Percentiles rank a stretch among this genome's conserved stretches.
Evolutionary conservation across 768 basidiomycete genomes (phyloP).

Genomic region (Termitomyces sp.): DNA sequence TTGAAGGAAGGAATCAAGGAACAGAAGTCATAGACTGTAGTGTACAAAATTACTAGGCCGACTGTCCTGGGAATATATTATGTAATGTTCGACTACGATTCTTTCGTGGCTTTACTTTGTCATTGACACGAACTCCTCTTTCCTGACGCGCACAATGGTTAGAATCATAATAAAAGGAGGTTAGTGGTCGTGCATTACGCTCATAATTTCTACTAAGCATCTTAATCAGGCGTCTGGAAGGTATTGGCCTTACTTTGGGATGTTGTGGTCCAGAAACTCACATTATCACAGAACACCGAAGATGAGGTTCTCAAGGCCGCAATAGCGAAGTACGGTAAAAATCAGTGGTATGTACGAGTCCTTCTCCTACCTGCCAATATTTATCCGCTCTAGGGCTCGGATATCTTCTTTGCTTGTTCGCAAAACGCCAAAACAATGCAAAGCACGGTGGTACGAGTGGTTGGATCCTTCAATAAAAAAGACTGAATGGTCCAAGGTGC

Average conservation of each 20-base stretch:
- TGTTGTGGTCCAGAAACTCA: background rate
- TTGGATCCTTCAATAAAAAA: constrained; percentile 99
- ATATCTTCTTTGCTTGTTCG: constrained; percentile 96
- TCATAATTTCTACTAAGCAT: constrained; percentile 2
- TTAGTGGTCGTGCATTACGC: constrained; percentile 21
- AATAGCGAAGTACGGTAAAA: constrained; percentile 95
- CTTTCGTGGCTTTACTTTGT: background rate
- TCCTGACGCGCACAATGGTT: constrained; percentile 46
- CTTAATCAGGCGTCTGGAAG: constrained; percentile 69
- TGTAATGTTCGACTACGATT: background rate
- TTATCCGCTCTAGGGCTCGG: constrained; percentile 65
- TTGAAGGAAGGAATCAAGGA: background rate
- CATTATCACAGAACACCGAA: constrained; percentile 68
- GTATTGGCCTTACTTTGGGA: constrained; percentile 25
- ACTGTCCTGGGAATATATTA: constrained; percentile 10
- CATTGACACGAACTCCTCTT: background rate
- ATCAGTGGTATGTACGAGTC: constrained; percentile 64
- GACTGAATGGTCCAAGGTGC: constrained; percentile 97
- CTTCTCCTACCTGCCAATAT: background rate
- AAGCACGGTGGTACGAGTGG: constrained; percentile 99
- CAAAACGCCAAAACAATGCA: constrained; percentile 99
- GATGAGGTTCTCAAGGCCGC: constrained; percentile 99
- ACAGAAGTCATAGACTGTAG: constrained; percentile 1
- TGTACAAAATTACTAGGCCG: background rate
- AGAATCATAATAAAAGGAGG: constrained; percentile 92